Conservation (phyloP, 202 grass and related monocot species). For the Sporobolus alterniflorus region DNA sequence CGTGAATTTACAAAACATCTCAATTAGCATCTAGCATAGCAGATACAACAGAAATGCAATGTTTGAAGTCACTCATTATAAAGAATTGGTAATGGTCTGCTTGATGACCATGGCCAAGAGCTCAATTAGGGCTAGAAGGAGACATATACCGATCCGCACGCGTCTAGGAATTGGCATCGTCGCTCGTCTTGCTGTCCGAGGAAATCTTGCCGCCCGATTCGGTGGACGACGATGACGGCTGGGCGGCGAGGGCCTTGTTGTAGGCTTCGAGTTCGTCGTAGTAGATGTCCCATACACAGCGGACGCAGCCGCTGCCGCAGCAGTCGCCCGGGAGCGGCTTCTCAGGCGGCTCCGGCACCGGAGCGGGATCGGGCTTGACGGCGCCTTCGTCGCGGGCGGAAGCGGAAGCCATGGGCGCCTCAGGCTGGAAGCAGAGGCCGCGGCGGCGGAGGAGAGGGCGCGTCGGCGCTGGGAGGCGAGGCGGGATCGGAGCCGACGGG, state of each 20-base stretch:
- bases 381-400: neutral
- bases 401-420: conserved; percentile 31
- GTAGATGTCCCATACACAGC: conserved; percentile 93
- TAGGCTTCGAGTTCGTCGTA: conserved; percentile 93
- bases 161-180: conserved; percentile 38
- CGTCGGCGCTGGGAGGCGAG: conserved; percentile 26
- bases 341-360: conserved; percentile 63
- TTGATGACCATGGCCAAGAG: neutral
- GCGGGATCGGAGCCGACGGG: conserved; percentile 42
- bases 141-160: neutral
- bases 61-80: neutral
- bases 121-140: neutral
- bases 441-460: conserved; percentile 22
- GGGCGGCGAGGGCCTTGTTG: conserved; percentile 60
- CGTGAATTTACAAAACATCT: too few relatives aligned
- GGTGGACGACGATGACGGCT: neutral
- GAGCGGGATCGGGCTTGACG: conserved; percentile 24
- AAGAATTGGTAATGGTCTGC: neutral
- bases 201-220: conserved; percentile 21
- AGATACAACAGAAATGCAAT: conserved; percentile 11
- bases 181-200: neutral
- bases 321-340: conserved; percentile 96
- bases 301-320: conserved; percentile 94
- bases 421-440: neutral
- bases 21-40: too few relatives aligned